phyloP scores from a whole-genome alignment of 1,139 yeast genomes.

The Debaryomyces coudertii region DNA sequence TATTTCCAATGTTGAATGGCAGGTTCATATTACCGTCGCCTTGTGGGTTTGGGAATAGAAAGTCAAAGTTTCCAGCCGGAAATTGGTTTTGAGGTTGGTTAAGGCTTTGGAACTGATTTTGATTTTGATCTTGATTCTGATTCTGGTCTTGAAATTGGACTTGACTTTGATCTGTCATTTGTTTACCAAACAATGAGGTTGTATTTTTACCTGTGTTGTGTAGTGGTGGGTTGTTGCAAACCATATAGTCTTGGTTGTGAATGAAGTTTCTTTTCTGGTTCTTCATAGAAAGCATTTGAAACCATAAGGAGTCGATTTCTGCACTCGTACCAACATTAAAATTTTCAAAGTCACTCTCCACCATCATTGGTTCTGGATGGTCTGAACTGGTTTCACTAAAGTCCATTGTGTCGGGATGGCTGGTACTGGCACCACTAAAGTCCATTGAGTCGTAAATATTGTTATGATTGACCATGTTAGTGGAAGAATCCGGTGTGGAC shows the following conservation, averaged over 20 bases:
- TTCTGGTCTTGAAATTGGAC: neutral
- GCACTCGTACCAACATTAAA: slow-evolving; percentile 28
- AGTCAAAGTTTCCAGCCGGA: neutral
- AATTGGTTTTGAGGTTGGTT: neutral
- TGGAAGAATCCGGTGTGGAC: neutral
- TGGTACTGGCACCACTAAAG: neutral
- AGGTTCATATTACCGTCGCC: neutral
- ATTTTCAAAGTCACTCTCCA: neutral
- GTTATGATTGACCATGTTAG: neutral
- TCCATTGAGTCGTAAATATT: neutral
- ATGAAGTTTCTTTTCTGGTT: neutral
- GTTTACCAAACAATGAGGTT: neutral
- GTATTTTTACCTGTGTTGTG: neutral
- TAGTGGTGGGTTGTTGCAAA: neutral
- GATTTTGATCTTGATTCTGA: neutral
- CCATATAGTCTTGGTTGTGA: neutral
- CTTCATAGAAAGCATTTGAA: slow-evolving; percentile 38
- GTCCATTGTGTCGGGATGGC: neutral
- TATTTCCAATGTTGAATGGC: neutral
- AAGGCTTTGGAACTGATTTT: neutral
- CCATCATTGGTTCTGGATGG: neutral
- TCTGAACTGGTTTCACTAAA: neutral
- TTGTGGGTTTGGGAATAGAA: neutral
- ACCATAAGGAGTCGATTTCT: slow-evolving; percentile 44
- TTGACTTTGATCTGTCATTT: neutral